A percentile compares a stretch with the other conserved stretches of the same genome.
Evolutionary conservation across 192 early-diverging fungal genomes (phyloP).

Genomic region (Coemansia nantahalensis): DNA sequence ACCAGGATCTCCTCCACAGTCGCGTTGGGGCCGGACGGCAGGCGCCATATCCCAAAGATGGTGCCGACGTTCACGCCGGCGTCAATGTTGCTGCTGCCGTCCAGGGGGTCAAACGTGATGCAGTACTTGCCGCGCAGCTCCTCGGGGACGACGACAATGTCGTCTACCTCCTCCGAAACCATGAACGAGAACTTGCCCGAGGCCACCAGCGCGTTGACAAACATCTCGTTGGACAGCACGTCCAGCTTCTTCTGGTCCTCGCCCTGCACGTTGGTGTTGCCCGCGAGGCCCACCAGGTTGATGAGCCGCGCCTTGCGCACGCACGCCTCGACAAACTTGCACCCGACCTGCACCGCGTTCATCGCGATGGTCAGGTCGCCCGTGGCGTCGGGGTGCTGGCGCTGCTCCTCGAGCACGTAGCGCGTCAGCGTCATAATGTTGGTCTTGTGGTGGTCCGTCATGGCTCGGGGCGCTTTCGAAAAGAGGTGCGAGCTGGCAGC

Average conservation of each 20-base stretch:
- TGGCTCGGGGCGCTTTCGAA: slow-evolving; percentile 4
- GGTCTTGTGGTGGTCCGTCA: slow-evolving; percentile 68
- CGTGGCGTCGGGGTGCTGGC: slow-evolving; percentile 76
- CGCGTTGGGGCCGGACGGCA: slow-evolving; percentile 54
- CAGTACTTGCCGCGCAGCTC: slow-evolving; percentile 83
- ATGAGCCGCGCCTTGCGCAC: slow-evolving; percentile 95
- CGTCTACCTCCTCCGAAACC: slow-evolving; percentile 96
- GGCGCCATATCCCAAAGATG: slow-evolving; percentile 96
- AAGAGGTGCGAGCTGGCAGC: not conserved
- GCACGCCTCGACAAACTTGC: slow-evolving; percentile 97
- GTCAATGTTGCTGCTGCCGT: slow-evolving; percentile 98
- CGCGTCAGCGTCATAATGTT: slow-evolving; percentile 93
- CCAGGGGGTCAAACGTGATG: slow-evolving; percentile 97
- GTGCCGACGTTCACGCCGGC: slow-evolving; percentile 98
- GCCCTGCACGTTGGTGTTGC: slow-evolving; percentile 85
- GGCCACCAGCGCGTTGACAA: slow-evolving; percentile 87
- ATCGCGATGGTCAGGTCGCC: slow-evolving; percentile 94
- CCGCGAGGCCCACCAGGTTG: slow-evolving; percentile 92
- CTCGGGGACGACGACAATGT: slow-evolving; percentile 84
- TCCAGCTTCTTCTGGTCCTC: slow-evolving; percentile 98
- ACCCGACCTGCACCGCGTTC: slow-evolving; percentile 85
- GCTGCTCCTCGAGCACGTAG: slow-evolving; percentile 91
- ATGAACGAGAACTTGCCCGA: slow-evolving; percentile 90
- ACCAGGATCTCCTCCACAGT: slow-evolving; percentile 78
- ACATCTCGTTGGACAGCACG: slow-evolving; percentile 96